Evolutionary conservation across 805 yeast species (phyloP).

Genomic region (Lipomyces kockii): DNA sequence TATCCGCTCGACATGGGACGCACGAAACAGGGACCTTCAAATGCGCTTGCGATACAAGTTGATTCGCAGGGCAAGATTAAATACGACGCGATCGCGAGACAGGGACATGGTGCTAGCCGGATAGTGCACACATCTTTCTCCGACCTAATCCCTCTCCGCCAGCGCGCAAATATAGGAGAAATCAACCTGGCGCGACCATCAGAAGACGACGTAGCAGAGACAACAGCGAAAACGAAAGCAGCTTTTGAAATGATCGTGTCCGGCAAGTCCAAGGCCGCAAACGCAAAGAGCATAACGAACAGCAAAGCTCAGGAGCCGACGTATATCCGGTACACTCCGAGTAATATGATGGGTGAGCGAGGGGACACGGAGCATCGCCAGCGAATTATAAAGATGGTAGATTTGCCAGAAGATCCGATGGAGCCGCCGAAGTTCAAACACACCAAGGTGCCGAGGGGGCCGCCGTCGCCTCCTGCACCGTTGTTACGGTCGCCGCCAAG

Average conservation of each 20-base stretch:
- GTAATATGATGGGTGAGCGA: conserved; percentile 46
- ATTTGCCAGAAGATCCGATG: conserved; percentile 78
- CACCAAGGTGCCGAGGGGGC: conserved; percentile 66
- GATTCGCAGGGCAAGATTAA: conserved; percentile 43
- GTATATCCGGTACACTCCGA: conserved; percentile 53
- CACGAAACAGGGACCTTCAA: conserved; percentile 30
- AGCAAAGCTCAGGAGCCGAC: conserved; percentile 47
- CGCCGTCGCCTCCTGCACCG: conserved; percentile 76
- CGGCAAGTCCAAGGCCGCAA: conserved; percentile 46
- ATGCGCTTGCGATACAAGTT: conserved; percentile 42
- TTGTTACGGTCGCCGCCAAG: conserved; percentile 55
- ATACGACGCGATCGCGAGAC: conserved; percentile 44
- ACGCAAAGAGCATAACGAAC: conserved; percentile 44
- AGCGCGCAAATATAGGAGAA: conserved; percentile 47
- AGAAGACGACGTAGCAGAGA: conserved; percentile 52
- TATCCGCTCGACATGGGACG: conserved; percentile 45
- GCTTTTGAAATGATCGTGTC: conserved; percentile 59
- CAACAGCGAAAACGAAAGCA: conserved; percentile 60
- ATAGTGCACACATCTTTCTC: conserved; percentile 55
- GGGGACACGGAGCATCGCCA: conserved; percentile 42
- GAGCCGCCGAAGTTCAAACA: conserved; percentile 78
- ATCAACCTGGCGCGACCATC: conserved; percentile 53
- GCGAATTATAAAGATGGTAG: conserved; percentile 67
- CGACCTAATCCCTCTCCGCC: conserved; percentile 67
- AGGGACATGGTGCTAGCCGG: conserved; percentile 43